Base-by-base conservation (phyloP, 306 rosid species). In the Vicia faba region DNA sequence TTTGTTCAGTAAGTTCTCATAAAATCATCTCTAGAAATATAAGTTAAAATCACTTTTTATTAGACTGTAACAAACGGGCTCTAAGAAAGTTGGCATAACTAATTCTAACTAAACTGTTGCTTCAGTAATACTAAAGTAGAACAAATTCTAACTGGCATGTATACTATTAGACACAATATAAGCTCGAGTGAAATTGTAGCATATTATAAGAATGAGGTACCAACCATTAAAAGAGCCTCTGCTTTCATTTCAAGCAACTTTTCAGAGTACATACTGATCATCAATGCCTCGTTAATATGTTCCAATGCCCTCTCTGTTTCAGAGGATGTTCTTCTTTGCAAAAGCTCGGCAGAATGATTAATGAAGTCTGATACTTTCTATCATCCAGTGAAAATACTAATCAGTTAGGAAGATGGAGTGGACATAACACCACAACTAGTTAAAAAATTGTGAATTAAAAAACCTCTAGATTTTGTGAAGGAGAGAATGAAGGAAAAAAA, bases 201-300 rank as follows among this genome's bases (percentile, higher is more conserved):
- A 48, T n/a, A 72, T 43, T 60, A 51, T n/a, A 68, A 64, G 73
- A 65, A 67, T 49, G 78, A 66, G 70, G 49, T 56, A 72, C 90
- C 70, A 61, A 93, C 99, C 95, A 60, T 68, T 76, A 80, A 84
- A 71, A 93, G 89, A 54, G 90, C 88, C 74, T 86, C 88, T 13
- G 95, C 97, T 82, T 93, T 93, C 97, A 88, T 80, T 86, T 93
- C 99, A 56, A 85, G 82, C 77, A 93, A 85, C 19, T 81, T 81
- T 79, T 93, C 99, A 12, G 92, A 88, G 85, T 50, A 68, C 18
- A 87, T 73, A 77, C 99, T 84, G 57, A 86, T 86, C 36, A 54
- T 59, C 84, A 90, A 69, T 3, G 88, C 96, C 78, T 88, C 92
- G 11, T 83, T 80, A 72, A 93, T 86, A 74, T 82, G 73, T 61